Percentiles rank a stretch among this genome's conserved stretches.
Conservation (phyloP, 1,284 basidiomycete genomes). For the Tetrapyrgos nigripes region DNA sequence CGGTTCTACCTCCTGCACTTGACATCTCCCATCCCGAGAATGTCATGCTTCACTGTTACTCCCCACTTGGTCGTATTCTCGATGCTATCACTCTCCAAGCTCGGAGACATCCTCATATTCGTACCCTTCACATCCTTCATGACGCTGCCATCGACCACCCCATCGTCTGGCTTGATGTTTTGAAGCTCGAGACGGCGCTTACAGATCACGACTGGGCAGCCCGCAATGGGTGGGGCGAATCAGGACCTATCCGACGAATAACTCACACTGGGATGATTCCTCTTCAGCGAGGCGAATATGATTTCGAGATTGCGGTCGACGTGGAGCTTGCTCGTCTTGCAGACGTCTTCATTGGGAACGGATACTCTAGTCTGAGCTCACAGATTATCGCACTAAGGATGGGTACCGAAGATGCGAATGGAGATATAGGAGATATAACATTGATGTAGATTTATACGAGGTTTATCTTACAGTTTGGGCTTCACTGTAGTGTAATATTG, state of each 20-base stretch:
- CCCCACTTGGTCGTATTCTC: conserved; percentile 45
- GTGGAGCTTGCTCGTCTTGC: conserved; percentile 49
- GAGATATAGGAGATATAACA: conserved; percentile 41
- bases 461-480: background rate
- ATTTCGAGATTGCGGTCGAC: conserved; percentile 50
- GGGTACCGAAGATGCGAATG: conserved; percentile 38
- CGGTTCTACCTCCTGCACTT: conserved; percentile 40
- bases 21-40: conserved; percentile 40
- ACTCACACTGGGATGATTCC: conserved; percentile 46
- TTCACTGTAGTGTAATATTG: conserved; percentile 50
- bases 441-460: conserved; percentile 33
- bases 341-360: conserved; percentile 51
- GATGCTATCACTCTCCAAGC: conserved; percentile 42
- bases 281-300: conserved; percentile 42
- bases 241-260: conserved; percentile 44
- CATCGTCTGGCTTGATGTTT: conserved; percentile 44
- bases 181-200: conserved; percentile 43
- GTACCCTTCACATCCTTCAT: conserved; percentile 47
- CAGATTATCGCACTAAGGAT: conserved; percentile 49
- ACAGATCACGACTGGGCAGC: conserved; percentile 38
- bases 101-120: conserved; percentile 38
- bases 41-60: conserved; percentile 48
- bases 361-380: conserved; percentile 51
- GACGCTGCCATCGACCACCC: conserved; percentile 54
- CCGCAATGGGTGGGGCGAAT: conserved; percentile 38